These are phyloP conservation scores for Colletotrichum cordylinicola DNA, from an alignment of 2,329 filamentous ascomycete genomes.

Conservation along the genomic window DNA sequence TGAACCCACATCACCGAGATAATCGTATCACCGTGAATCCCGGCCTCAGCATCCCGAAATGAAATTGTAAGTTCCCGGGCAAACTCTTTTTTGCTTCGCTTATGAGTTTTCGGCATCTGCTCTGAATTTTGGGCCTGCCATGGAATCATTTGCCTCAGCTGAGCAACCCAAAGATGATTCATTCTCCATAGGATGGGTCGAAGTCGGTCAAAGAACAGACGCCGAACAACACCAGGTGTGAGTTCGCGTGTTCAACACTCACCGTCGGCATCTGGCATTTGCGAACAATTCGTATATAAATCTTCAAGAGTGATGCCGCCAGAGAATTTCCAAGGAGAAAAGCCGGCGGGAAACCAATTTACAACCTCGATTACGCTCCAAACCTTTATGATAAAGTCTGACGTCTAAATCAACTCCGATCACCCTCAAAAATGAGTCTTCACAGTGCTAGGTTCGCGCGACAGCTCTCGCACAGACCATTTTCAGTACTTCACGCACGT, in stretches of 20 bases:
- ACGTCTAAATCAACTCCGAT: neutral
- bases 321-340: neutral
- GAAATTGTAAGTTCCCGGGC: neutral
- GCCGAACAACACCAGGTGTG: neutral
- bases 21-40: neutral
- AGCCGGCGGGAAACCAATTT: neutral
- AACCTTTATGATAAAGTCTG: too few species aligned
- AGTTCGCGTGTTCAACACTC: neutral
- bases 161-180: neutral
- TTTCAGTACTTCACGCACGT: neutral
- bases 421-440: neutral
- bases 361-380: neutral
- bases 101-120: neutral
- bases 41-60: neutral
- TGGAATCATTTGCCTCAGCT: neutral
- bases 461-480: neutral
- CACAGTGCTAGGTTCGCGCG: neutral
- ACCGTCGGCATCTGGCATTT: neutral
- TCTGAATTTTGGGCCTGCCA: neutral
- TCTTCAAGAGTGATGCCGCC: neutral
- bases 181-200: neutral
- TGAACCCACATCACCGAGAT: neutral
- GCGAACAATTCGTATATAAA: neutral
- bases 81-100: rapidly evolving
- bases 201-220: neutral